Evolutionary conservation across 129 eudicot genomes (phyloP), one percentile per base, ranked within the genome.

Genomic region (Flaveria bidentis): DNA sequence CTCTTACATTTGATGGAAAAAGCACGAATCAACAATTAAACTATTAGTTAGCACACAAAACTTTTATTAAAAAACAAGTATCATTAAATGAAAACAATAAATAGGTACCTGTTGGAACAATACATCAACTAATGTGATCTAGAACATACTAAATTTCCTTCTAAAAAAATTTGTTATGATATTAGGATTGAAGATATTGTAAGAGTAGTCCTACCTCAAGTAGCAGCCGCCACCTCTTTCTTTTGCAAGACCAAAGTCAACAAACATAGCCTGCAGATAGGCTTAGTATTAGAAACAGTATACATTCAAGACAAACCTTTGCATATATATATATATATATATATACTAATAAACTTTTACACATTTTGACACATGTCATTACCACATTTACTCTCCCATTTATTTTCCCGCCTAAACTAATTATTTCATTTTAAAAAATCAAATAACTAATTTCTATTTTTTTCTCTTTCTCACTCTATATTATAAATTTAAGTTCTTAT

Each of bases 191-290:
- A 22, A 4, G 12, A 28, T n/a, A 50, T 71, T 51, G 23, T 15
- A 71, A n/a, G 18, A 61, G 33, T 53, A 76, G 55, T 28, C 75
- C 25, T 69, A 93, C 97, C 99, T 89, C 78, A 95, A 76, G 75
- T 89, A 95, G 92, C 97, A 95, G 65, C 86, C 73, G 72, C 99
- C 99, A 14, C 75, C 89, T 83, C 97, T 83, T 70, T 95, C 99
- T 79, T 91, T 95, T 67, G 99, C 99, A 84, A 95, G 88, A 36
- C 97, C 99, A 80, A 95, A 95, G 81, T 95, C 99, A 76, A 95
- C 94, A 85, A 91, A 95, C 99, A 95, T 95, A 22, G 99, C 99
- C 99, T 95, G 87, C 66, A 76, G 42, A 72, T 75, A 30, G 14
- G n/a, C 23, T 45, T 17, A 39, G 20, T 58, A 62, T 26, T 30